Evolutionary conservation across 768 basidiomycete genomes (phyloP).

Genomic region (Mycena chlorophos): DNA sequence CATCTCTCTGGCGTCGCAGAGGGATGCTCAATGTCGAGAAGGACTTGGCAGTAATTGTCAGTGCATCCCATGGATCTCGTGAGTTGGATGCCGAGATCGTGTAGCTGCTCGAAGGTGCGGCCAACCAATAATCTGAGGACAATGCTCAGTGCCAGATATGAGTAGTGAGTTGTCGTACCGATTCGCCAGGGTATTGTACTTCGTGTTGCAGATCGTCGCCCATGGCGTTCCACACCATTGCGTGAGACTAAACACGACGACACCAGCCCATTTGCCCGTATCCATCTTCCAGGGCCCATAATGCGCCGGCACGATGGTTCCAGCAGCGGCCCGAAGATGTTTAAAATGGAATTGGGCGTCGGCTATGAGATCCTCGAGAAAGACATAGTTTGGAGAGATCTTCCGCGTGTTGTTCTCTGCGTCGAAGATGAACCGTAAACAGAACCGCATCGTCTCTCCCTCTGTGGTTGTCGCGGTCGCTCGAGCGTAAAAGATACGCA

Average conservation of each 20-base stretch:
- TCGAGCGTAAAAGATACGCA: too few relatives aligned
- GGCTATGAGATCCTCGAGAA: background rate
- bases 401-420: background rate
- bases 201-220: background rate
- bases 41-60: background rate
- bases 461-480: too few relatives aligned
- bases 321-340: background rate
- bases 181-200: constrained; percentile 2
- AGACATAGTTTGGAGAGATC: background rate
- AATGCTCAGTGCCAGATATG: background rate
- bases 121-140: background rate
- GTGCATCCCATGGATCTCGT: background rate
- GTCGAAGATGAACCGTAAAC: background rate
- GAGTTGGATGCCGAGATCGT: background rate
- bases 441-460: too few relatives aligned
- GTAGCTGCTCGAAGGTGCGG: background rate
- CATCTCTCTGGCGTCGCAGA: background rate
- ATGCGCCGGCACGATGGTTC: background rate
- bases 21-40: background rate
- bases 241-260: background rate
- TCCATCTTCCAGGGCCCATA: background rate
- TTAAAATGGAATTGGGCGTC: background rate
- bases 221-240: constrained; percentile 4
- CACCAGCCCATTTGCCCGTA: background rate
- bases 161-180: background rate